These are phyloP conservation scores for Ganoderma lucidum DNA, from an alignment of 1,284 basidiomycete species.

Conservation along the genomic window DNA sequence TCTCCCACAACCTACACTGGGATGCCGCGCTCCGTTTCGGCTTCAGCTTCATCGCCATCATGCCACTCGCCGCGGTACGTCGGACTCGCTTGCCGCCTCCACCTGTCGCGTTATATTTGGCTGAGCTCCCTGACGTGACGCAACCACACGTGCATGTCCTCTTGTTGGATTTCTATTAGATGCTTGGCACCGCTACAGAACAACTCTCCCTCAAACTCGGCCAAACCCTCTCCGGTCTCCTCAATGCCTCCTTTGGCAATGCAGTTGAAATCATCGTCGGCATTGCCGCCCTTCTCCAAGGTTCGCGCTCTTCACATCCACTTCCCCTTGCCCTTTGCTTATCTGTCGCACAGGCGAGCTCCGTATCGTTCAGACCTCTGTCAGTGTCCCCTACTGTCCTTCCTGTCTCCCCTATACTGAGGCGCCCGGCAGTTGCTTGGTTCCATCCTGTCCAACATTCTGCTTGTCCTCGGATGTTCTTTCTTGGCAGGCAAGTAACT, in stretches of 20 bases:
- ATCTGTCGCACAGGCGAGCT: slow-evolving; percentile 64
- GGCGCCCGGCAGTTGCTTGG: slow-evolving; percentile 68
- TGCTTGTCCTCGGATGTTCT: slow-evolving; percentile 89
- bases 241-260: slow-evolving; percentile 88
- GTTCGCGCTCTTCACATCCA: slow-evolving; percentile 44
- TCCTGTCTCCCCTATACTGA: slow-evolving; percentile 14
- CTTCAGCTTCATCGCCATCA: slow-evolving; percentile 87
- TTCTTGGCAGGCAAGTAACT: slow-evolving; percentile 73
- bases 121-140: slow-evolving; percentile 4
- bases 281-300: slow-evolving; percentile 84
- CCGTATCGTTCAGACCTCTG: slow-evolving; percentile 88
- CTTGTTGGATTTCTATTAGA: slow-evolving; percentile 36
- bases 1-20: slow-evolving; percentile 73
- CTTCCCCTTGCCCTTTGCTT: slow-evolving; percentile 3
- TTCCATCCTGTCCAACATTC: slow-evolving; percentile 88
- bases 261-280: slow-evolving; percentile 90
- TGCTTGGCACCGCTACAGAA: slow-evolving; percentile 89
- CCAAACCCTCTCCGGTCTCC: slow-evolving; percentile 83
- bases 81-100: slow-evolving; percentile 7
- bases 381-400: slow-evolving; percentile 45
- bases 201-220: slow-evolving; percentile 84
- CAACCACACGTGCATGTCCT: neutral
- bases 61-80: slow-evolving; percentile 84
- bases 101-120: slow-evolving; percentile 14
- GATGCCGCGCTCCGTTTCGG: slow-evolving; percentile 85